Evolutionary conservation across 2,329 filamentous ascomycete genomes (phyloP), one percentile per base, ranked within the genome.

Genomic region (Mariannaea elegans): DNA sequence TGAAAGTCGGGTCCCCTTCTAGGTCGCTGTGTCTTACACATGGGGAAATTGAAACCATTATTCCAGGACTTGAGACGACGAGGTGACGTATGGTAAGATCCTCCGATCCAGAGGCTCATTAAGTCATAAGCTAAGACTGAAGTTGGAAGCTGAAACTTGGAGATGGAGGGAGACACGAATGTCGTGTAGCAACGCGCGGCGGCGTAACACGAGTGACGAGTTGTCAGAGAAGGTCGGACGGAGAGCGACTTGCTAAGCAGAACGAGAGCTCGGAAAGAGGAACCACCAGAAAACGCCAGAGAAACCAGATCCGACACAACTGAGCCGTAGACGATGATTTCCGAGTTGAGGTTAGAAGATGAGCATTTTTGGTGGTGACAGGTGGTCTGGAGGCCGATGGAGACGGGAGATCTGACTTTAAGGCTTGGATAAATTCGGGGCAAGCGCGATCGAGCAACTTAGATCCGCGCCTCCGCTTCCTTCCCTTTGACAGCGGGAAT

Each of bases 341-440:
- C 38, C 27, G 27, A 14, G 27, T 34, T 24, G 49, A 52, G 49
- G 14, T 13, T 52, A 52, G 47, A 50, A 21, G 29, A 41, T 24
- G 34, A 21, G 19, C 23, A 34, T 16, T 13, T 12, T 31, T 41
- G 34, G n/a, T 21, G 39, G 18, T 27, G 27, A 21, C 21, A 18
- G 31, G 31, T 34, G 16, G 29, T 52, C 14, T n/a, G 21, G 9
- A 12, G 34, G 47, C 7, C 19, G 18, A 13, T 32, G 48, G 19
- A 32, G 24, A 9, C 38, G 48, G 34, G 47, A 31, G n/a, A 42
- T 14, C n/a, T 47, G 29, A 36, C 31, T 36, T 48, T 23, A 13
- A n/a, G 29, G n/a, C 19, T 45, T 38, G n/a, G n/a, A 16, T 10
- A 10, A 29, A 45, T 18, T n/a, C 8, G 29, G 38, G 19, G 31